Conservation (phyloP, 139 green algal species). For the Chlamydomonas urium region DNA sequence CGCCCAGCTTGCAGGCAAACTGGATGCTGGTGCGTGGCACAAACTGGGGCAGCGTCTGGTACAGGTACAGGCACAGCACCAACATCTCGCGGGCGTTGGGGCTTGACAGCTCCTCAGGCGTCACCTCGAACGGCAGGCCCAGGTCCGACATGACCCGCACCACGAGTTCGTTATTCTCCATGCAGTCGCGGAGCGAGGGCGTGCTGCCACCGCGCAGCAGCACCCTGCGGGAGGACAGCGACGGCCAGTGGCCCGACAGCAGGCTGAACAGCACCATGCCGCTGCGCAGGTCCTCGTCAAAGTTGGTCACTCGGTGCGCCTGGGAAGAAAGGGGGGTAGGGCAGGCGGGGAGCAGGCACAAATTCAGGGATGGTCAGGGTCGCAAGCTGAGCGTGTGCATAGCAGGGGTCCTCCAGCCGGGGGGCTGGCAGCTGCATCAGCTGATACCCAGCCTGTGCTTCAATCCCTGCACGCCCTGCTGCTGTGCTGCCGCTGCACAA, state of each 20-base stretch:
- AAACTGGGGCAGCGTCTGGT: conserved; percentile 52
- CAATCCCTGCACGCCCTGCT: no score
- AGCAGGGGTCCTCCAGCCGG: no score
- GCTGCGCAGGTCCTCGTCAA: conserved; percentile 47
- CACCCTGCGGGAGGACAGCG: conserved; percentile 22
- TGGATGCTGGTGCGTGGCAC: conserved; percentile 52
- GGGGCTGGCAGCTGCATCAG: no score
- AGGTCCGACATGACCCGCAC: conserved; percentile 45
- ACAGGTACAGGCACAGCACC: conserved; percentile 59
- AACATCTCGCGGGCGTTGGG: conserved; percentile 50
- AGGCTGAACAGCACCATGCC: conserved; percentile 58
- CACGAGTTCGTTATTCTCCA: conserved; percentile 23
- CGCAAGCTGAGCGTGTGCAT: no score
- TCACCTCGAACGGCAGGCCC: conserved; percentile 47
- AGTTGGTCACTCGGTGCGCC: conserved; percentile 34
- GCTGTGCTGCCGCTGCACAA: no score
- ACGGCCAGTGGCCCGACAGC: conserved; percentile 62
- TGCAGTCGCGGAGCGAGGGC: conserved; percentile 7
- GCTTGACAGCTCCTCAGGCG: conserved; percentile 40
- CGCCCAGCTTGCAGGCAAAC: conserved; percentile 57
- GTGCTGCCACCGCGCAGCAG: conserved; percentile 15
- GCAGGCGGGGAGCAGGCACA: neutral
- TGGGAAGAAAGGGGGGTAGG: neutral
- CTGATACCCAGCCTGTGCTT: no score
- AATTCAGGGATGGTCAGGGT: no score